Evolutionary conservation across 148 eudicot genomes (phyloP).

Genomic region (Diospyros lotus): DNA sequence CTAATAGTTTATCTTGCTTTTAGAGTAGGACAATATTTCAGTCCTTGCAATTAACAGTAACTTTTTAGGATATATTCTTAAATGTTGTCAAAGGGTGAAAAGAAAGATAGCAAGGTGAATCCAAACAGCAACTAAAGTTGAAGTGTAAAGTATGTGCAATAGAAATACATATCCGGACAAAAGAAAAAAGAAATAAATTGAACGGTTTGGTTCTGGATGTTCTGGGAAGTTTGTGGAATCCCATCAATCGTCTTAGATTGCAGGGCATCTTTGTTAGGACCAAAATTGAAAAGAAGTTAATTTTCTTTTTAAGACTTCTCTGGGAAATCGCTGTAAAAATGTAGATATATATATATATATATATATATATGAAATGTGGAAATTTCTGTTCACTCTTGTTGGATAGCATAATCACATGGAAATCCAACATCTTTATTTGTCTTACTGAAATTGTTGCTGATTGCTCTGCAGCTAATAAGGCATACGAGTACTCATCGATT

Average conservation of each 20-base stretch:
- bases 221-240: not conserved
- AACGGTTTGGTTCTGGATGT: not conserved
- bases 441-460: not conserved
- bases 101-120: not conserved
- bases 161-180: not conserved
- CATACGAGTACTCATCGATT: constrained; percentile 75
- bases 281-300: not conserved
- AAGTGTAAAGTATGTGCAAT: not conserved
- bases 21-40: not conserved
- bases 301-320: not conserved
- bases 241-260: not conserved
- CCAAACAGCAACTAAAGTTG: too few species aligned
- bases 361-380: not conserved
- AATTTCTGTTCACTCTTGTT: not conserved
- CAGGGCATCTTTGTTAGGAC: not conserved
- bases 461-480: constrained; percentile 64
- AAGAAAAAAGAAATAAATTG: not conserved
- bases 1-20: not conserved
- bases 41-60: not conserved
- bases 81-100: not conserved
- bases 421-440: not conserved
- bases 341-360: not conserved
- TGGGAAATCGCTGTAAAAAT: too few species aligned
- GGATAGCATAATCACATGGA: not conserved
- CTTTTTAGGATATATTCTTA: not conserved